Evolutionary conservation across 805 yeast species (phyloP).

Genomic region (Starmerella geochares): DNA sequence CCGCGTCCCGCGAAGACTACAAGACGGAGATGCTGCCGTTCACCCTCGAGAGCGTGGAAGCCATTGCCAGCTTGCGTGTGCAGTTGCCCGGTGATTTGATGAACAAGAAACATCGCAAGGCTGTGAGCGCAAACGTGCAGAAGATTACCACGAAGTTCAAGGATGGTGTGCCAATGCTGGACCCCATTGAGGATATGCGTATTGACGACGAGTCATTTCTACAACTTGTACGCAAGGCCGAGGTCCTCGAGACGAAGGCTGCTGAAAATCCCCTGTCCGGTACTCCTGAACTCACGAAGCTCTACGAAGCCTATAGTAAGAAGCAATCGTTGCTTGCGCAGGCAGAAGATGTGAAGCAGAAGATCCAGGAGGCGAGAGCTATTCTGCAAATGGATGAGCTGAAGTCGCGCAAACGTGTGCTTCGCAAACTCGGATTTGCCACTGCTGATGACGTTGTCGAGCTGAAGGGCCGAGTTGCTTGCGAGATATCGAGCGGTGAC

Average conservation of each 20-base stretch:
- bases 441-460: constrained; percentile 83
- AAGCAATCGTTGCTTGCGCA: constrained; percentile 54
- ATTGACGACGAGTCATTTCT: constrained; percentile 71
- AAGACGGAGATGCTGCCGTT: constrained; percentile 75
- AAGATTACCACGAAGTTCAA: constrained; percentile 79
- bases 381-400: constrained; percentile 90
- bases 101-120: constrained; percentile 37
- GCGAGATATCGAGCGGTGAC: constrained; percentile 64
- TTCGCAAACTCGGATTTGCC: constrained; percentile 83
- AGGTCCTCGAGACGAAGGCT: constrained; percentile 68
- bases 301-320: constrained; percentile 53
- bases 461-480: constrained; percentile 84
- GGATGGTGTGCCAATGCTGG: constrained; percentile 82
- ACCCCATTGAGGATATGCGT: constrained; percentile 87
- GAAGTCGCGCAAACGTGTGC: constrained; percentile 82
- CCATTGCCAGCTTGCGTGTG: constrained; percentile 70
- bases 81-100: constrained; percentile 65
- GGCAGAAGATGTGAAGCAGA: constrained; percentile 49
- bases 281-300: constrained; percentile 43
- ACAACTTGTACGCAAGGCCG: constrained; percentile 61
- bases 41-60: constrained; percentile 63
- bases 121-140: constrained; percentile 56
- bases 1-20: constrained; percentile 55
- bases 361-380: constrained; percentile 75
- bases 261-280: constrained; percentile 52